phyloP scores from a whole-genome alignment of 106 monocot species.

The Dendrobium chrysotoxum region DNA sequence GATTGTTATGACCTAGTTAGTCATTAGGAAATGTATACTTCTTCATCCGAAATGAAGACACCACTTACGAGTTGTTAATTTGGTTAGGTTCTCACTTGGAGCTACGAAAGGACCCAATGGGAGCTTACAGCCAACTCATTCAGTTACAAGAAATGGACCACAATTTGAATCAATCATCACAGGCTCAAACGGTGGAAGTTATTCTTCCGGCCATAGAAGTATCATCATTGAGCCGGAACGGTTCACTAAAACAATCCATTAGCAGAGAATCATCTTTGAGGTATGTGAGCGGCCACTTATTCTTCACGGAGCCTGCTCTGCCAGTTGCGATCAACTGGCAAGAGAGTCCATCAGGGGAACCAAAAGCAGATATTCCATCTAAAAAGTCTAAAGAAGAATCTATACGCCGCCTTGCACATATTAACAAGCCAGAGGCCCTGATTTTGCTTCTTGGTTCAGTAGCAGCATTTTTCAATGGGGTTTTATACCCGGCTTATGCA shows the following conservation, averaged over 20 bases:
- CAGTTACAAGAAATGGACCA: conserved; percentile 36
- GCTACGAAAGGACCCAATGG: conserved; percentile 34
- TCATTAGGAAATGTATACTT: not conserved
- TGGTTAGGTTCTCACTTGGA: conserved; percentile 42
- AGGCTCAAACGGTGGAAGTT: not conserved
- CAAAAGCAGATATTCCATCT: not conserved
- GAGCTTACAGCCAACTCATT: conserved; percentile 51
- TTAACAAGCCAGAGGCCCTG: conserved; percentile 58
- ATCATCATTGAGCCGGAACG: conserved; percentile 11
- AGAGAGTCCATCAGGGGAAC: conserved; percentile 11
- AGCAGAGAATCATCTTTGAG: conserved; percentile 31
- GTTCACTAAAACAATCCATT: conserved; percentile 22
- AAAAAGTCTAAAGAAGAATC: conserved; percentile 22
- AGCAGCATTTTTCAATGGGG: conserved; percentile 33
- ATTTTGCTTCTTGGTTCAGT: conserved; percentile 37
- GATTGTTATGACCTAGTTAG: not conserved
- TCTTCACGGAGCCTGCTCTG: conserved; percentile 22
- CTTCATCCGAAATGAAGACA: not conserved
- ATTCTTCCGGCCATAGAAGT: not conserved
- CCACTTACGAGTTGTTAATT: not conserved
- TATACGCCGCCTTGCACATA: conserved; percentile 36
- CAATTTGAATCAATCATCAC: conserved; percentile 7
- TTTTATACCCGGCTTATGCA: conserved; percentile 34
- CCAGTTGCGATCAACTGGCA: conserved; percentile 24
- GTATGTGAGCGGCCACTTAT: conserved; percentile 22